These are phyloP conservation scores for Geotrichum citri-aurantii DNA, from an alignment of 1,139 yeast genomes.

Conservation along the genomic window DNA sequence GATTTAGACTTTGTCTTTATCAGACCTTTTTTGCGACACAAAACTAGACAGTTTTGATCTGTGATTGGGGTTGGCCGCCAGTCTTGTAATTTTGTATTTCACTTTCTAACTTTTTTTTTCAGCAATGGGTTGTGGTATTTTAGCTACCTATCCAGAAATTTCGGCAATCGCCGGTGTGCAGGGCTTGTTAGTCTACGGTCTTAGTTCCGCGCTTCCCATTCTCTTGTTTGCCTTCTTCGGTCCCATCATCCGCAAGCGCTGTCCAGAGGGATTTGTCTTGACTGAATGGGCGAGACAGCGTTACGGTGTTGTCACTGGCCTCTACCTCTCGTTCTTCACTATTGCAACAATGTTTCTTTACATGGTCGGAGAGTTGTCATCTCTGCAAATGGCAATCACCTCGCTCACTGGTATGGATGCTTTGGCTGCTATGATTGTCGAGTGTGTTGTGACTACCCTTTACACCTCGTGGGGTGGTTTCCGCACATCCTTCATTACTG, in stretches of 20 bases:
- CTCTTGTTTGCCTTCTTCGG: slow-evolving; percentile 76
- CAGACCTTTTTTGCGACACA: not conserved
- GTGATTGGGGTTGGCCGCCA: not conserved
- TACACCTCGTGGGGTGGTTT: slow-evolving; percentile 90
- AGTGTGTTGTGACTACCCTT: slow-evolving; percentile 79
- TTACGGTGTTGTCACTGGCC: slow-evolving; percentile 65
- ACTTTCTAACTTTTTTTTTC: slow-evolving; percentile 23
- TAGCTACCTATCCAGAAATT: slow-evolving; percentile 80
- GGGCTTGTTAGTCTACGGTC: slow-evolving; percentile 75
- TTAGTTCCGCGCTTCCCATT: slow-evolving; percentile 82
- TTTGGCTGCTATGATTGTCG: slow-evolving; percentile 76
- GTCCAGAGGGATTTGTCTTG: slow-evolving; percentile 87
- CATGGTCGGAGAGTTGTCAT: slow-evolving; percentile 83
- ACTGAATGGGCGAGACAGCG: slow-evolving; percentile 93
- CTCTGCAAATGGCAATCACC: slow-evolving; percentile 68
- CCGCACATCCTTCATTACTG: slow-evolving; percentile 82
- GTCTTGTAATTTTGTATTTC: not conserved
- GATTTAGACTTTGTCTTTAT: not conserved
- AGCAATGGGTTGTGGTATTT: slow-evolving; percentile 89
- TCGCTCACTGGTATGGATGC: slow-evolving; percentile 77
- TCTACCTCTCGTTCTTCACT: slow-evolving; percentile 76
- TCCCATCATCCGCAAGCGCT: slow-evolving; percentile 66
- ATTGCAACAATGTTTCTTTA: slow-evolving; percentile 80
- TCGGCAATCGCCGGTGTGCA: slow-evolving; percentile 84
- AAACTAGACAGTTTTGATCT: not conserved